These are phyloP conservation scores for Fusarium sambucinum DNA, from an alignment of 2,329 filamentous ascomycete species.

Conservation along the genomic window DNA sequence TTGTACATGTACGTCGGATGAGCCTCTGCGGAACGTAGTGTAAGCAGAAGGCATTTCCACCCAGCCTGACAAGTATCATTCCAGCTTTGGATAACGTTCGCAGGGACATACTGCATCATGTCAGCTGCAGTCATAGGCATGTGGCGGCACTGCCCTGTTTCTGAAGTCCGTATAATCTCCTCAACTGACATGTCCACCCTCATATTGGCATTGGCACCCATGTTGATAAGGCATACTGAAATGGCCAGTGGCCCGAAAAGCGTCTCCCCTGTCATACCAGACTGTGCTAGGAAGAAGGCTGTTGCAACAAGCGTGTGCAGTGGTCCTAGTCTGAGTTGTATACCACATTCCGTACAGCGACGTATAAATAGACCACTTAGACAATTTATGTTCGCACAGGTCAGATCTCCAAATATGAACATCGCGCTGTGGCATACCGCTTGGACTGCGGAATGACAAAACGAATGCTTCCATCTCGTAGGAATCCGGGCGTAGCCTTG, in stretches of 20 bases:
- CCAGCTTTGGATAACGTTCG: background rate
- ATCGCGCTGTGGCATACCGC: slow-evolving; percentile 16
- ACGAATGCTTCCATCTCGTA: slow-evolving; percentile 23
- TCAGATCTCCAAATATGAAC: background rate
- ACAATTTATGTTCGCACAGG: background rate
- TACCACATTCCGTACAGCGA: slow-evolving; percentile 20
- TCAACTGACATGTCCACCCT: slow-evolving; percentile 14
- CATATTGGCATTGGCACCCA: background rate
- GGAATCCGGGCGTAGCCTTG: slow-evolving; percentile 18
- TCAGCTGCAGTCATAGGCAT: background rate
- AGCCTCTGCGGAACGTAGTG: background rate
- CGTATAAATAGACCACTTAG: slow-evolving; percentile 17
- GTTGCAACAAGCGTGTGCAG: slow-evolving; percentile 14
- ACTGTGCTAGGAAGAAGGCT: slow-evolving; percentile 17
- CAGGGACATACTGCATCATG: background rate
- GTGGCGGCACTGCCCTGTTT: background rate
- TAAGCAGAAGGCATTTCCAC: background rate
- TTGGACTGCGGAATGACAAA: slow-evolving; percentile 26
- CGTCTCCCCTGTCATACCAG: slow-evolving; percentile 21
- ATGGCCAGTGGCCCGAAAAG: slow-evolving; percentile 30
- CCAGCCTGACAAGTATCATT: background rate
- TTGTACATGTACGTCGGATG: rapidly evolving
- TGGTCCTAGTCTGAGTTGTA: slow-evolving; percentile 18
- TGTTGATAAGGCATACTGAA: slow-evolving; percentile 2
- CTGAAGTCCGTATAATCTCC: background rate